Percentiles rank a stretch among this genome's conserved stretches.
These are phyloP conservation scores for Prunus persica DNA, from an alignment of 306 rosid genomes.

Conservation along the genomic window DNA sequence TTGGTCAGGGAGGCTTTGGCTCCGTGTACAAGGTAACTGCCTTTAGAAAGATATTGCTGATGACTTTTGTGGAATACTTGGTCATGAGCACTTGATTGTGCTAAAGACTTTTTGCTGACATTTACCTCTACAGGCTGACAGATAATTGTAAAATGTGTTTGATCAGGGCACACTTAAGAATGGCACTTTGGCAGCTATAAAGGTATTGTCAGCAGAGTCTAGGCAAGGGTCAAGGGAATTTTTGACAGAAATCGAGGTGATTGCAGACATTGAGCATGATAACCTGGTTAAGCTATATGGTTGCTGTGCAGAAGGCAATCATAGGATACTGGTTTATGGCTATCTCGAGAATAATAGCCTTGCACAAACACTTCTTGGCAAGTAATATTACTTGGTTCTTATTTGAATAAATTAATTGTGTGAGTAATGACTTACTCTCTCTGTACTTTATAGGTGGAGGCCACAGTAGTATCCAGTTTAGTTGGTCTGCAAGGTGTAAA, in stretches of 20 bases:
- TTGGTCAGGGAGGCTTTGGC: slow-evolving; percentile 92
- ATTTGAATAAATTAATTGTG: slow-evolving; percentile 13
- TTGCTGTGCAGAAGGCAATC: slow-evolving; percentile 65
- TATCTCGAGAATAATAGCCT: slow-evolving; percentile 86
- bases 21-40: slow-evolving; percentile 73
- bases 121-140: slow-evolving; percentile 2
- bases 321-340: slow-evolving; percentile 80
- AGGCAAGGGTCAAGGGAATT: slow-evolving; percentile 66
- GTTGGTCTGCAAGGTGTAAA: slow-evolving; percentile 48
- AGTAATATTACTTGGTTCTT: slow-evolving; percentile 13
- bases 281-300: slow-evolving; percentile 77
- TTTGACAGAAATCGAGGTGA: slow-evolving; percentile 80
- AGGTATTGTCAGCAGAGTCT: slow-evolving; percentile 69
- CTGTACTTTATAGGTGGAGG: slow-evolving; percentile 44
- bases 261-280: slow-evolving; percentile 60
- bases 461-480: slow-evolving; percentile 49
- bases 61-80: slow-evolving; percentile 2
- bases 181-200: slow-evolving; percentile 61
- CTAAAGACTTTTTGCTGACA: slow-evolving; percentile 4
- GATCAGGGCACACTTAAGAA: slow-evolving; percentile 57
- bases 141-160: slow-evolving; percentile 9
- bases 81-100: slow-evolving; percentile 7
- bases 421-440: slow-evolving; percentile 22
- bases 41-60: neutral
- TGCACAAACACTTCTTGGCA: slow-evolving; percentile 70